phyloP scores from a whole-genome alignment of 2,329 filamentous ascomycete genomes.

The Truncatella angustata region DNA sequence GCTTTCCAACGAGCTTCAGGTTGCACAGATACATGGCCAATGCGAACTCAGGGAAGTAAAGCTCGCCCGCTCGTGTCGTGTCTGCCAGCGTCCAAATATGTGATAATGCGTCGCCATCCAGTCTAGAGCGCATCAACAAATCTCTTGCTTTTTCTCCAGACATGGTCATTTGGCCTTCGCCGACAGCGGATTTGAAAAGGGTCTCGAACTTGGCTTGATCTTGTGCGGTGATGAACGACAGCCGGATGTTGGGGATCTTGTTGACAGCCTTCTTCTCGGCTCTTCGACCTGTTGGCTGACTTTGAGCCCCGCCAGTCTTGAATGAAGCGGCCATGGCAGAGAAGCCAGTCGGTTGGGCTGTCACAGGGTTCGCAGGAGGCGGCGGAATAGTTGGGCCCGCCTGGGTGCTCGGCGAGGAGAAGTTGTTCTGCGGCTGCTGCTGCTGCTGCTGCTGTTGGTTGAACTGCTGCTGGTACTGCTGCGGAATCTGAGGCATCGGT shows the following conservation, averaged over 20 bases:
- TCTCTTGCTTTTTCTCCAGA: constrained; percentile 92
- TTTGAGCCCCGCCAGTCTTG: constrained; percentile 46
- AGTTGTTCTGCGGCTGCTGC: constrained; percentile 40
- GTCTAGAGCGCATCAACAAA: constrained; percentile 80
- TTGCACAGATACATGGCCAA: constrained; percentile 99
- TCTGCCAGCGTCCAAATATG: constrained; percentile 96
- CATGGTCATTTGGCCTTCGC: constrained; percentile 79
- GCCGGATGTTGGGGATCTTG: constrained; percentile 88
- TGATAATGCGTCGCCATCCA: constrained; percentile 82
- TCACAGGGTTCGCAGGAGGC: constrained; percentile 58
- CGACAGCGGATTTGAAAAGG: constrained; percentile 92
- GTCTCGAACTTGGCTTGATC: constrained; percentile 98
- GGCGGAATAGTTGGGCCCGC: constrained; percentile 42
- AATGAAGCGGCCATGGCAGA: constrained; percentile 67
- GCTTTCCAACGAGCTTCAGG: constrained; percentile 82
- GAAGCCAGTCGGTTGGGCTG: constrained; percentile 66
- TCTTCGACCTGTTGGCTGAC: constrained; percentile 42
- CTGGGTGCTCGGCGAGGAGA: constrained; percentile 50
- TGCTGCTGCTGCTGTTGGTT: constrained; percentile 49
- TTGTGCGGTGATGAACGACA: constrained; percentile 93
- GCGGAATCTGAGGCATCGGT: constrained; percentile 58
- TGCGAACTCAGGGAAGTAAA: constrained; percentile 96
- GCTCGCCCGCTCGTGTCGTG: constrained; percentile 91
- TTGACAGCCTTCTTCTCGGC: constrained; percentile 51
- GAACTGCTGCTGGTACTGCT: constrained; percentile 59